Evolutionary conservation across 2,329 filamentous ascomycete genomes (phyloP), one percentile per base, ranked within the genome.

Genomic region (Neofusicoccum sp.): DNA sequence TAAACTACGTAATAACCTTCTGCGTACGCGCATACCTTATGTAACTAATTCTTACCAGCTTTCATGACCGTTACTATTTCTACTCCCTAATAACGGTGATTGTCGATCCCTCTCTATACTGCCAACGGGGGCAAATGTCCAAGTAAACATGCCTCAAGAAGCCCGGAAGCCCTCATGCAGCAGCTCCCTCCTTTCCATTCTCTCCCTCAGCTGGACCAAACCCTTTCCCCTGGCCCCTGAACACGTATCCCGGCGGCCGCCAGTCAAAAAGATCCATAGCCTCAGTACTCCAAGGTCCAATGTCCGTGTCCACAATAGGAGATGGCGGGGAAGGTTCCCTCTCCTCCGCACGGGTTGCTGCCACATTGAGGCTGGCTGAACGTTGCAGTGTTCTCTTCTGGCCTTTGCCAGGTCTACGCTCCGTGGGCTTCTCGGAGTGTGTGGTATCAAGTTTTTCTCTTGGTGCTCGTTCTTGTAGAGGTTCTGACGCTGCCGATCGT

Each of bases 211-310:
- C 29, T 29, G 50, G 48, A 16, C 49, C 61, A 43, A 62, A 56
- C 8, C 61, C 61, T n/a, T 49, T 56, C 28, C 61, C 61, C 37
- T 63, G 49, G 7, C 61, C 61, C 16, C 74, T 41, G 14, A 39
- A 63, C 1, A 63, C 44, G 28, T 63, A 75, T 6, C 70, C 73
- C 14, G 73, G 78, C 39, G 87, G 88, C 52, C 85, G 80, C 70
- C 82, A 85, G 69, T 85, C 86, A 66, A 91, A 84, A 50, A 91
- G 70, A 71, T 91, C 89, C 67, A 85, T 81, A 0, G 89, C 88
- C 70, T 91, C 88, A 29, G 81, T 83, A 67, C 87, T 90, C 89
- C 89, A 91, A 0, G 89, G 85, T 2, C 88, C 88, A 14, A 84
- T 78, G 67, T 84, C 85, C 3, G 80, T 81, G 68, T 78, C 82